Conservation (phyloP, 23 red algal species). For the Chondrus crispus region DNA sequence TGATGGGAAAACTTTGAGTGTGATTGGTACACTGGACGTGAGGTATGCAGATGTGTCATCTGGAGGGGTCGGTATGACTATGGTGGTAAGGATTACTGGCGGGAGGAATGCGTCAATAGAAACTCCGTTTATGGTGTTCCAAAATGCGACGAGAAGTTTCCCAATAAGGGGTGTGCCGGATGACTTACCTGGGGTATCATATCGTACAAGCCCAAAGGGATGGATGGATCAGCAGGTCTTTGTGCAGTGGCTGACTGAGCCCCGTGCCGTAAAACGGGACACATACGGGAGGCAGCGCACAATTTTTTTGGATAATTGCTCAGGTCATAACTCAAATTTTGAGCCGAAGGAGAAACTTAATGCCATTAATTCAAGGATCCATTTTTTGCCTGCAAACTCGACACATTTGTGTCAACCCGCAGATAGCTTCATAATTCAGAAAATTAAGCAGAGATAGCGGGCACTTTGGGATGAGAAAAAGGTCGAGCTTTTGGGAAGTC, state of each 20-base stretch:
- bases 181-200: background rate
- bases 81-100: background rate
- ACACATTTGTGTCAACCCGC: background rate
- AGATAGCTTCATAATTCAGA: constrained; percentile 15
- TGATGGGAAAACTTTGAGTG: background rate
- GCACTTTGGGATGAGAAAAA: background rate
- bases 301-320: background rate
- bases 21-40: background rate
- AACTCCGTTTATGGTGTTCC: background rate
- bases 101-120: background rate
- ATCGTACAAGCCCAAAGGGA: background rate
- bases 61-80: background rate
- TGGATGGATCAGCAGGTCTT: background rate
- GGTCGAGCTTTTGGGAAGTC: background rate
- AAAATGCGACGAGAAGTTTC: background rate
- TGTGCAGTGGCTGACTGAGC: background rate
- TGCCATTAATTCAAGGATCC: background rate
- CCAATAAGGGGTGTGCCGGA: constrained; percentile 10
- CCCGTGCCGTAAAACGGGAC: background rate
- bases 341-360: background rate
- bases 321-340: background rate
- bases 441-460: background rate
- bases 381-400: background rate
- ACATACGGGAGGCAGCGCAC: background rate
- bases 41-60: background rate